Evolutionary conservation across 805 yeast genomes (phyloP), one percentile per base, ranked within the genome.

Genomic region (Schwanniomyces occidentalis): DNA sequence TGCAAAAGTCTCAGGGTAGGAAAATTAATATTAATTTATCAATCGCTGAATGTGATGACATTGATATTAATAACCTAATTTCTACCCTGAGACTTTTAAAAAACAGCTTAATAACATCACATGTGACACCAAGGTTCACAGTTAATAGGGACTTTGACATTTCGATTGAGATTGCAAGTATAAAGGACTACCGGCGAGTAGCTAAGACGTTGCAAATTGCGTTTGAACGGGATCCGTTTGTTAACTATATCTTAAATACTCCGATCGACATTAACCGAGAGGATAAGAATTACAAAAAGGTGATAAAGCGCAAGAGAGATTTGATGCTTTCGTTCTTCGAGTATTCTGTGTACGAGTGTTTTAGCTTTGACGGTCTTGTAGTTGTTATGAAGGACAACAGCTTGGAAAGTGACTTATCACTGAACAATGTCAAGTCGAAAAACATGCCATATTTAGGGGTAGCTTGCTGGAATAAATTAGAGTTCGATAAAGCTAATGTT

Each of bases 161-260:
- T 25, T 30, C 44, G 10, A 51, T 51, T 21, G 55, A 49, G 27
- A 36, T 36, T 20, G 54, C 46, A 6, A 33, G 35, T 6, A 47
- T 48, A 8, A 71, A 75, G 33, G 81, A 76, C 44, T 78, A 75
- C 46, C 72, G 69, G 40, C 65, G 76, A 39, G 79, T 79, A 17
- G 81, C 82, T 16, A 64, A 64, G 38, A 75, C 81, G 6, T 60
- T 78, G 34, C 66, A 68, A 35, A 56, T 73, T 35, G 75, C 80
- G 4, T 78, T 78, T 49, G 71, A 68, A 44, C 71, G 73, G 33
- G 83, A 78, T 52, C 69, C 76, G 19, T 76, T 76, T 45, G 69
- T 74, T 38, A 65, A 67, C 42, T 77, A 75, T 43, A 60, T 65
- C 24, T 63, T 72, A 40, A 75, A 71, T 34, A 64, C 71, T 7